Percentiles rank a stretch among this genome's conserved stretches.
Conservation (phyloP, 129 eudicot genomes). For the Flaveria bidentis region DNA sequence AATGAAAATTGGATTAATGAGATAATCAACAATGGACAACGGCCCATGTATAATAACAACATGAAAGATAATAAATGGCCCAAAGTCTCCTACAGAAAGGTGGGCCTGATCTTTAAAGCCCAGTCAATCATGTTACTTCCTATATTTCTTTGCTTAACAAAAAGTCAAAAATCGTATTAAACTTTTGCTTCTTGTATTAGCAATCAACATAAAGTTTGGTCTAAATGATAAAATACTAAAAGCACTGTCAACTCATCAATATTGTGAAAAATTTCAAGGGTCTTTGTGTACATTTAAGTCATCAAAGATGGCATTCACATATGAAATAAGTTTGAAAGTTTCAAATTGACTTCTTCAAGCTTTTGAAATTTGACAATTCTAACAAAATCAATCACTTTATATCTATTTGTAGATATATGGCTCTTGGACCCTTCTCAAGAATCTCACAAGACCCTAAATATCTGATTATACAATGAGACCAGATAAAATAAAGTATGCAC, state of each 20-base stretch:
- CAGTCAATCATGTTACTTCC: background rate
- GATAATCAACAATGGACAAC: background rate
- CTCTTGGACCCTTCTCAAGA: too few relatives aligned
- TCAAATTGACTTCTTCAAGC: background rate
- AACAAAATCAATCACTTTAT: background rate
- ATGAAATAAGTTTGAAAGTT: background rate
- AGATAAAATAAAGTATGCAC: too few relatives aligned
- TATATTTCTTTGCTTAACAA: too few relatives aligned
- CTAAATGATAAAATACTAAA: background rate
- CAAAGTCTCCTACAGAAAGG: background rate
- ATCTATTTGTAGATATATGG: background rate
- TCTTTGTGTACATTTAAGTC: background rate
- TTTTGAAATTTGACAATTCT: slow-evolving; percentile 4
- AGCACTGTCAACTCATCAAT: background rate
- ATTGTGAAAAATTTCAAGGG: slow-evolving; percentile 12
- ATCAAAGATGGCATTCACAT: slow-evolving; percentile 10
- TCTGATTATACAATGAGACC: too few relatives aligned
- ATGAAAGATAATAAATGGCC: background rate
- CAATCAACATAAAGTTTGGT: background rate
- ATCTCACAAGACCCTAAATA: too few relatives aligned
- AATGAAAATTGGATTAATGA: background rate
- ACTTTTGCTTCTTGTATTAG: background rate
- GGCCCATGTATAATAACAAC: background rate
- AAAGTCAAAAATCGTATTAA: too few relatives aligned
- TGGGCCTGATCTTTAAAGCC: slow-evolving; percentile 3